Base-by-base conservation (phyloP, 169 alveolate genomes). In the Plasmodium gaboni region DNA sequence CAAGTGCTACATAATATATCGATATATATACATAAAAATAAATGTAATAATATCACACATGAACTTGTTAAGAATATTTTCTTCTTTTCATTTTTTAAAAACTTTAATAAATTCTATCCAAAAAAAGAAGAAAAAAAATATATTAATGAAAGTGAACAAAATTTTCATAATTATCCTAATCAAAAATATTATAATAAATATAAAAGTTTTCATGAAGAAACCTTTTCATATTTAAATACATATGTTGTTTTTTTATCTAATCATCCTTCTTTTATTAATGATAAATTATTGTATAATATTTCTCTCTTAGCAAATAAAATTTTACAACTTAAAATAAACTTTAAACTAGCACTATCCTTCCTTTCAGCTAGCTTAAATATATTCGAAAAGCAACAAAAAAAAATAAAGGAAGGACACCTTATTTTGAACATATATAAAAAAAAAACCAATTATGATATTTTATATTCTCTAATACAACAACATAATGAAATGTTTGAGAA, bases 161-260 rank as follows among this genome's bases (percentile, higher is more conserved):
- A 7, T n/a, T 53, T 26, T 19, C 24, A 12, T 38, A 26, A 70
- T 17, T n/a, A 46, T 7, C 4, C 5, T 55, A 55, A 10, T 12
- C 15, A 15, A 15, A 55, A 7, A 32, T 1, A 32, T 32, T 32
- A 32, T 32, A 5, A 55, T 55, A 55, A 55, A 55, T 55, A 55
- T 55, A 55, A 55, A 55, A 22, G 22, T 13, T 55, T 55, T 28
- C 42, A 74, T 24, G 57, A 74, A 22, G 53, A 50, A 67, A 63
- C 51, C 0, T 65, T 78, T 64, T 1, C 8, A 7, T 70, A 78
- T 42, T 57, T 78, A 60, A 78, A 78, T 42, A 65, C 78, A 5
- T 78, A 64, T 69, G 68, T 78, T 28, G 57, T 78, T 24, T 78
- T 78, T 44, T 44, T 78, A 24, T 64, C 78, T 8, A 78, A 78